Conservation (phyloP, 805 yeast genomes). For the Nakazawaea wickerhamii region DNA sequence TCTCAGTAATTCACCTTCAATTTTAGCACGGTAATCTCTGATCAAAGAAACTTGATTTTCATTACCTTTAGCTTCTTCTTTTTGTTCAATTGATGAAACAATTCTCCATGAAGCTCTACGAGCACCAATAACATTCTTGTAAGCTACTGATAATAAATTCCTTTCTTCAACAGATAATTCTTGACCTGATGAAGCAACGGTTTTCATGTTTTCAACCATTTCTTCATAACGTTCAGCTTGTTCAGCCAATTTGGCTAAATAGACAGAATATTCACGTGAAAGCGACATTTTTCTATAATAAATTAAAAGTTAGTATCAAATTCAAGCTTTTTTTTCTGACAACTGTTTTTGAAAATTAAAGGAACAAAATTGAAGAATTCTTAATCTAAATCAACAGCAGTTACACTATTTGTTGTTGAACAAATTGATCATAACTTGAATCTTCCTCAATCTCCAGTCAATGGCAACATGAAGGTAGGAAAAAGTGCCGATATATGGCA, state of each 20-base stretch:
- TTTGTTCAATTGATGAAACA: conserved; percentile 95
- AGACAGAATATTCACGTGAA: conserved; percentile 96
- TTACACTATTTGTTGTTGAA: no score
- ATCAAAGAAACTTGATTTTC: conserved; percentile 85
- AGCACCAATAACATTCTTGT: conserved; percentile 97
- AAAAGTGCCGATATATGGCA: no score
- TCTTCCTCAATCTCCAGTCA: no score
- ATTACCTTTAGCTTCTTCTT: conserved; percentile 95
- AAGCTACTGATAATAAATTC: conserved; percentile 93
- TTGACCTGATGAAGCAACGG: conserved; percentile 93
- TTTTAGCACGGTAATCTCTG: conserved; percentile 91
- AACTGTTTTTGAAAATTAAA: no score
- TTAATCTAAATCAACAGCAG: no score
- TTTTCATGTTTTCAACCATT: conserved; percentile 98
- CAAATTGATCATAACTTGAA: no score
- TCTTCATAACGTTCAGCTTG: conserved; percentile 99
- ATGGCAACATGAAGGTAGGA: no score
- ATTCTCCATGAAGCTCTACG: conserved; percentile 99
- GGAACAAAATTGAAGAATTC: no score
- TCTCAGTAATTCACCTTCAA: conserved; percentile 86
- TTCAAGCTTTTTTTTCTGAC: no score
- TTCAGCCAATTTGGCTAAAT: conserved; percentile 96
- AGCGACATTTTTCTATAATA: conserved; percentile 49
- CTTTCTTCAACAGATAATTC: conserved; percentile 97
- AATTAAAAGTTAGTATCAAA: neutral